phyloP scores from a whole-genome alignment of 371 early-diverging fungal genomes.

The Actinomucor elegans region DNA sequence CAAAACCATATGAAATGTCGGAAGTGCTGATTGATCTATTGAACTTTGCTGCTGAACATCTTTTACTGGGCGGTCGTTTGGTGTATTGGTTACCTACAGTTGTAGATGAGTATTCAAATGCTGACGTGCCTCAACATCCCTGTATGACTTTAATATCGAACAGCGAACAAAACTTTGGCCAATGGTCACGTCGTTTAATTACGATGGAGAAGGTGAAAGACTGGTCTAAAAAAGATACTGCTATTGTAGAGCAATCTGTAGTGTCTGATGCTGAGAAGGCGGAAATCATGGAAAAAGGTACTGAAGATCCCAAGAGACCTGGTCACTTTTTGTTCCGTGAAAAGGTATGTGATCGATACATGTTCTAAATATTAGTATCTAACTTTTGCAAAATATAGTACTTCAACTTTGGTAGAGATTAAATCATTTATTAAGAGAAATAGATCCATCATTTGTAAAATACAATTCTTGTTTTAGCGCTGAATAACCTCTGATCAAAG shows the following conservation, averaged over 20 bases:
- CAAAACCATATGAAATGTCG: slow-evolving; percentile 92
- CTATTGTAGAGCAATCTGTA: slow-evolving; percentile 9
- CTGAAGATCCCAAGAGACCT: slow-evolving; percentile 37
- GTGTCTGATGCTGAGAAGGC: slow-evolving; percentile 13
- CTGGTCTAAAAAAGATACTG: slow-evolving; percentile 17
- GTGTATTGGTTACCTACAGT: slow-evolving; percentile 97
- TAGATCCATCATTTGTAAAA: neutral
- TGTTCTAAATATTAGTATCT: neutral
- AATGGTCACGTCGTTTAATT: slow-evolving; percentile 92
- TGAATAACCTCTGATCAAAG: slow-evolving; percentile 17
- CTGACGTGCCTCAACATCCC: slow-evolving; percentile 87
- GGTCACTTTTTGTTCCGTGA: slow-evolving; percentile 52
- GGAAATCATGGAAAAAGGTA: slow-evolving; percentile 21
- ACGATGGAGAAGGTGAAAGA: slow-evolving; percentile 86
- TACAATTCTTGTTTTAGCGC: slow-evolving; percentile 4
- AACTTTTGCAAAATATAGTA: slow-evolving; percentile 7
- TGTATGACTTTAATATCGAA: slow-evolving; percentile 79
- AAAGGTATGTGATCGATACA: too few species aligned
- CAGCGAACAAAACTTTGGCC: slow-evolving; percentile 91
- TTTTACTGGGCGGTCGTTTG: slow-evolving; percentile 86
- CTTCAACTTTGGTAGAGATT: slow-evolving; percentile 19
- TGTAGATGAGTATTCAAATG: slow-evolving; percentile 76
- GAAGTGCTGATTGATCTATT: slow-evolving; percentile 85
- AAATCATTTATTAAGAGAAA: neutral
- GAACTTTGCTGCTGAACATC: slow-evolving; percentile 77